phyloP scores from a whole-genome alignment of 1,139 yeast genomes.

The Candida labiduridarum region DNA sequence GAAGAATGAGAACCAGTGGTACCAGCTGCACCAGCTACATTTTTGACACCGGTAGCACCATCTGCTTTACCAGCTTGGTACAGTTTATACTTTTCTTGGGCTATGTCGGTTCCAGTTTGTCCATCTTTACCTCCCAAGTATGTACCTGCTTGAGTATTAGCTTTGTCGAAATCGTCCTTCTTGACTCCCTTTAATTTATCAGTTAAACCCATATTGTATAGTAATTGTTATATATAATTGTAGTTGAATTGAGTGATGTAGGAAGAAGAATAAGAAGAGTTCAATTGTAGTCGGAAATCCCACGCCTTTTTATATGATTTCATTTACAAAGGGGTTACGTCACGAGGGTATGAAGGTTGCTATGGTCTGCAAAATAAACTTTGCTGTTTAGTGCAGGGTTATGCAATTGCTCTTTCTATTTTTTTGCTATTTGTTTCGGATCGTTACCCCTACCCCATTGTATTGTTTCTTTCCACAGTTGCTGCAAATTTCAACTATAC shows the following conservation, averaged over 20 bases:
- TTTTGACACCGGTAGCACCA: not conserved
- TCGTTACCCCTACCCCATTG: not conserved
- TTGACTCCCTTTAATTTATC: conserved; percentile 13
- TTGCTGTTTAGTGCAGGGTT: not conserved
- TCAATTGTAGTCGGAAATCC: too few species aligned
- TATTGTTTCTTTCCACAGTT: not conserved
- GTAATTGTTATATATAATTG: too few species aligned
- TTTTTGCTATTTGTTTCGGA: too few species aligned
- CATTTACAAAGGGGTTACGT: too few species aligned
- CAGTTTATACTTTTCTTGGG: conserved; percentile 14
- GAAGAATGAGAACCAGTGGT: conserved; percentile 7
- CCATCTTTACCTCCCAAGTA: conserved; percentile 15
- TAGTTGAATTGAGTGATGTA: too few species aligned
- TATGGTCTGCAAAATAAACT: too few species aligned
- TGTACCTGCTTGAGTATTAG: conserved; percentile 14
- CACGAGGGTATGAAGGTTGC: too few species aligned
- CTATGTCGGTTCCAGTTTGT: conserved; percentile 16
- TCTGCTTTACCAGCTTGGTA: conserved; percentile 6
- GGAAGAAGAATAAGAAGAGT: too few species aligned
- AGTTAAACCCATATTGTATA: too few species aligned
- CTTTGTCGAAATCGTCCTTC: conserved; percentile 13
- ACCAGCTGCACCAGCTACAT: conserved; percentile 3
- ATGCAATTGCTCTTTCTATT: not conserved
- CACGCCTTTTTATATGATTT: too few species aligned
- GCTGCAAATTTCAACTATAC: conserved; percentile 1